A percentile compares a stretch with the other conserved stretches of the same genome.
Evolutionary conservation across 2,329 filamentous ascomycete species (phyloP).

Genomic region (Graphilbum fragrans): DNA sequence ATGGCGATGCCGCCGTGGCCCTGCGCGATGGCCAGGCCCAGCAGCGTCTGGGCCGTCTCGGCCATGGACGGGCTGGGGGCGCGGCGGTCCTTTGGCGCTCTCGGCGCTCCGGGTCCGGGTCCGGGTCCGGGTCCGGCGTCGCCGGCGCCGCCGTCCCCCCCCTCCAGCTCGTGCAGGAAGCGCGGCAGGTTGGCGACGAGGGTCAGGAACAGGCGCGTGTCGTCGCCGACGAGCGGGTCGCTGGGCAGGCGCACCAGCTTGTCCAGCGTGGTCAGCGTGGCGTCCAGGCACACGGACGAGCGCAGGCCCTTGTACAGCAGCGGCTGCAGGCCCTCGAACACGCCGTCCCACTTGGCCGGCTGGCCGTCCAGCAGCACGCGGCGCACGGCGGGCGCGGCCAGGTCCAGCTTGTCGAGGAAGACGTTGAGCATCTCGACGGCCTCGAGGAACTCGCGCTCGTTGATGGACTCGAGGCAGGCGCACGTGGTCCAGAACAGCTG

Average conservation of each 20-base stretch:
- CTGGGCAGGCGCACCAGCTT: constrained; percentile 67
- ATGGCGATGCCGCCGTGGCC: constrained; percentile 54
- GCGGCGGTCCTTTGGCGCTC: background rate
- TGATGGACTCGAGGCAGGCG: constrained; percentile 91
- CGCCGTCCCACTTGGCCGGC: constrained; percentile 77
- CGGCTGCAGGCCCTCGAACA: constrained; percentile 75
- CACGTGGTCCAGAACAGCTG: constrained; percentile 98
- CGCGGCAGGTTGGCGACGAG: constrained; percentile 86
- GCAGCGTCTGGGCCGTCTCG: constrained; percentile 56
- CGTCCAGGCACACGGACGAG: constrained; percentile 70
- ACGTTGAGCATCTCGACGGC: constrained; percentile 84
- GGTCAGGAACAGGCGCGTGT: constrained; percentile 71
- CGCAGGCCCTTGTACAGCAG: constrained; percentile 85
- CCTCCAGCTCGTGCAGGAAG: constrained; percentile 72
- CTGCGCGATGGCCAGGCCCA: constrained; percentile 61
- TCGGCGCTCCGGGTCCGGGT: too few species aligned
- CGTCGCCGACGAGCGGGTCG: constrained; percentile 69
- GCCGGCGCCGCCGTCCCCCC: constrained; percentile 8
- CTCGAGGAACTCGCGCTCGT: constrained; percentile 88
- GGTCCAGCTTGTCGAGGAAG: constrained; percentile 72
- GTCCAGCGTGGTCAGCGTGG: constrained; percentile 66
- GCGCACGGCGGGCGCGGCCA: constrained; percentile 58
- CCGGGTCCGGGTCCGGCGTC: background rate
- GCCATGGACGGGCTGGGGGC: constrained; percentile 36
- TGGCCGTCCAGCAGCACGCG: constrained; percentile 63